Evolutionary conservation across 1,139 yeast species (phyloP), one percentile per base, ranked within the genome.

Genomic region (Pichia sp.): DNA sequence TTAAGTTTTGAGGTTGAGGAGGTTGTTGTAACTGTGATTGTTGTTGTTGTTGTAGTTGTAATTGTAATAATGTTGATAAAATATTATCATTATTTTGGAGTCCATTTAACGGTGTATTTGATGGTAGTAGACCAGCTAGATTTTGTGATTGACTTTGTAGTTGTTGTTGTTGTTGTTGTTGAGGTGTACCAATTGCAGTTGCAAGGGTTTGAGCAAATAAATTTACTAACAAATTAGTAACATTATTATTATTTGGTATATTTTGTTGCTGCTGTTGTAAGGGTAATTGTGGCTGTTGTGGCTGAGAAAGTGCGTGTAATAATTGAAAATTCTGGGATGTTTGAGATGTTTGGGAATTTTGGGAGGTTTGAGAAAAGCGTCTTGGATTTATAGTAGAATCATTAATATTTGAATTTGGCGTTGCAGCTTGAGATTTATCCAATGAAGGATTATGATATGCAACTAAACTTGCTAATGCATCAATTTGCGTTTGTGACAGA

Each of bases 401-500:
- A 16, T 16, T 16, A 16, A 16, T 16, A 16, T 16, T 16, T 16
- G 16, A 16, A n/a, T 27, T 35, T 12, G 27, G 50, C 7, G 37
- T 30, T 11, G 39, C 23, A 23, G 29, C 16, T 30, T 39, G 49
- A n/a, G 33, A 16, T 27, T 25, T 30, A 10, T 43, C 41, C n/a
- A 53, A 40, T n/a, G 55, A 61, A 3, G 58, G 54, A 59, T 80
- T 84, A 59, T 82, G 84, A 55, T 80, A 84, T 0, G 89, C 90
- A 35, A 82, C 78, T 45, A 83, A 67, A 1, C 87, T 86, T 25
- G 86, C 79, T 36, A 83, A 66, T 4, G 86, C 78, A 57, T 82
- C 87, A 23, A 83, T 82, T 59, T 83, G 90, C 38, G 77, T 78
- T 50, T 73, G 77, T 6, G 78, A 69, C 40, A 82, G 68, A 0